Conservation (phyloP, 192 early-diverging fungal genomes). For the Lunasporangiospora selenospora region DNA sequence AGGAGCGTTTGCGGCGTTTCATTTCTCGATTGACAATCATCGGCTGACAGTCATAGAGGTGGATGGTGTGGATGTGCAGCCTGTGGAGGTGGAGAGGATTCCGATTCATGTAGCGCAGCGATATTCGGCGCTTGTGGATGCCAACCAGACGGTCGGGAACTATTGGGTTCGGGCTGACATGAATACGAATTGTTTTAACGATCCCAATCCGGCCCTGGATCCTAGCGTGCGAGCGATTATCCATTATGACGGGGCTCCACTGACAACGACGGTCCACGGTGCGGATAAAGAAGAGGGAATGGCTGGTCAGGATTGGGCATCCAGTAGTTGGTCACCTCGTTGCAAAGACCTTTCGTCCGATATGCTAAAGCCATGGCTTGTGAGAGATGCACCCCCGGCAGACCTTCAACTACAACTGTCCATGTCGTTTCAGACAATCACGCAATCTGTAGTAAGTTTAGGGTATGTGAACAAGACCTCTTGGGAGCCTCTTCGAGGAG, state of each 20-base stretch:
- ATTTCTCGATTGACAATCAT: constrained; percentile 52
- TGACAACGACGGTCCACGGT: neutral
- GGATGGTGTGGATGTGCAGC: constrained; percentile 43
- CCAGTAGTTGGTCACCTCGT: constrained; percentile 7
- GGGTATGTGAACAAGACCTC: constrained; percentile 34
- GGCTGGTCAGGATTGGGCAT: constrained; percentile 34
- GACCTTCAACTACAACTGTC: constrained; percentile 2
- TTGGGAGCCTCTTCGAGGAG: constrained; percentile 24
- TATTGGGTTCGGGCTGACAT: constrained; percentile 47
- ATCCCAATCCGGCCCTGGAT: constrained; percentile 23
- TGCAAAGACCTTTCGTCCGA: constrained; percentile 18
- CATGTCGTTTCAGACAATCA: constrained; percentile 13
- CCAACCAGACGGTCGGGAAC: constrained; percentile 46
- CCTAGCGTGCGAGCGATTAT: constrained; percentile 33
- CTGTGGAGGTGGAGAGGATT: constrained; percentile 20
- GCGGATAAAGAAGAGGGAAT: too few species aligned
- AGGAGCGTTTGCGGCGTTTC: constrained; percentile 31
- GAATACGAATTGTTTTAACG: constrained; percentile 35
- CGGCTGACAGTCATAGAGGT: constrained; percentile 43
- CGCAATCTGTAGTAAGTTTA: constrained; percentile 1
- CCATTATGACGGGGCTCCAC: constrained; percentile 47
- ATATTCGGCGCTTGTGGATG: constrained; percentile 50
- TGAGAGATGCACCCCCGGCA: constrained; percentile 1
- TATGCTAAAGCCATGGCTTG: constrained; percentile 27
- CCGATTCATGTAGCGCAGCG: constrained; percentile 51